Evolutionary conservation across 2,329 filamentous ascomycete species (phyloP).

Genomic region (Cladosporium colombiae): DNA sequence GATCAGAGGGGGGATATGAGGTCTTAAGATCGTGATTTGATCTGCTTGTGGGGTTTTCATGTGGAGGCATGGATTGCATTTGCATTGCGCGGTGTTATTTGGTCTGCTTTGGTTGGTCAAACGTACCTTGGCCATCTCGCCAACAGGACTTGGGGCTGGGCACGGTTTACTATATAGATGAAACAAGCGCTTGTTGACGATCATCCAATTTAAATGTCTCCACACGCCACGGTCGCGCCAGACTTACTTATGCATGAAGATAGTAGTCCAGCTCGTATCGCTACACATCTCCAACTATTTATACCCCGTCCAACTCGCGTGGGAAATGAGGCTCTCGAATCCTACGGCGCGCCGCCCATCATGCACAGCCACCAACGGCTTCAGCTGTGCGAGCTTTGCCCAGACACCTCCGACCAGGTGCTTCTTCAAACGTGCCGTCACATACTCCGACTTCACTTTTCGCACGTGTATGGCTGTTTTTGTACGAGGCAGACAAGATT

Average conservation of each 20-base stretch:
- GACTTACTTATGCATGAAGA: neutral
- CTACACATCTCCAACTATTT: neutral
- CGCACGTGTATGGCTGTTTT: neutral
- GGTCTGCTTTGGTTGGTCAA: neutral
- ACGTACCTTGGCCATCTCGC: neutral
- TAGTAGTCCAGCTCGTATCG: neutral
- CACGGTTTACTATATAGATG: neutral
- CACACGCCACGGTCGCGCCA: neutral
- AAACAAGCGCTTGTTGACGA: neutral
- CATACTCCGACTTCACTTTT: neutral
- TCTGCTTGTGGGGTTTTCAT: neutral
- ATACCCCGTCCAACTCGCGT: neutral
- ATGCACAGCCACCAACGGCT: neutral
- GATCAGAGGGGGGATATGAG: slow-evolving; percentile 16
- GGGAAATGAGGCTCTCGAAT: neutral
- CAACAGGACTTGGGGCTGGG: neutral
- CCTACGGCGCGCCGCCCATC: neutral
- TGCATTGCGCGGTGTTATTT: neutral
- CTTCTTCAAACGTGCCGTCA: neutral
- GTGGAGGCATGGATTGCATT: neutral
- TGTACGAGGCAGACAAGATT: neutral
- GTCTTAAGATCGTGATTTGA: neutral
- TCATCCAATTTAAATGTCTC: neutral
- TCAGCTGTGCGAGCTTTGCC: neutral
- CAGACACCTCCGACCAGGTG: neutral